These are phyloP conservation scores for Colletotrichum trifolii DNA, from an alignment of 2,329 filamentous ascomycete species.

Conservation along the genomic window DNA sequence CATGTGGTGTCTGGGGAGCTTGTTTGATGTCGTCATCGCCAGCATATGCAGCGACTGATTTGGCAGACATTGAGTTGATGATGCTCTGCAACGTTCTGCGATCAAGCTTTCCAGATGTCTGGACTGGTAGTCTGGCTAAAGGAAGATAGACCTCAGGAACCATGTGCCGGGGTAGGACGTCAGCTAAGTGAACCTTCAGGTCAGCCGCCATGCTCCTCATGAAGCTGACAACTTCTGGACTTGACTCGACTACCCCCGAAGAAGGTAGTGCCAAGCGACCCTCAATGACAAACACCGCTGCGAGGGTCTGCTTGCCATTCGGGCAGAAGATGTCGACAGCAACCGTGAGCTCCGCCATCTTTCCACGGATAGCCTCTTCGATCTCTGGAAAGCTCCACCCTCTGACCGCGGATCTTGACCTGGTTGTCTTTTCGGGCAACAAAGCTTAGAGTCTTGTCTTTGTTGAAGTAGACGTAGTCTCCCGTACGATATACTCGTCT, in stretches of 20 bases:
- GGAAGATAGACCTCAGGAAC: slow-evolving; percentile 19
- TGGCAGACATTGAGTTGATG: slow-evolving; percentile 16
- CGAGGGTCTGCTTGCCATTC: slow-evolving; percentile 14
- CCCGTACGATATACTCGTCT: slow-evolving; percentile 58
- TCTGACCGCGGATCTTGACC: slow-evolving; percentile 63
- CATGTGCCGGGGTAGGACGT: slow-evolving; percentile 18
- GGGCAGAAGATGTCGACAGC: slow-evolving; percentile 26
- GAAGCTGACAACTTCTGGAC: neutral
- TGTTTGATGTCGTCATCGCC: neutral
- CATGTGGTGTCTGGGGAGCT: neutral
- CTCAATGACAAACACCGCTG: slow-evolving; percentile 5
- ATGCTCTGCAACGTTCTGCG: neutral
- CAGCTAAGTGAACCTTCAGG: neutral
- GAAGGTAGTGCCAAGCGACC: neutral
- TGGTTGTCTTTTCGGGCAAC: slow-evolving; percentile 63
- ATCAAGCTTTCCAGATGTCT: slow-evolving; percentile 24
- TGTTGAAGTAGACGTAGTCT: slow-evolving; percentile 57
- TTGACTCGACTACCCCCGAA: neutral
- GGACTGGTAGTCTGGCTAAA: neutral
- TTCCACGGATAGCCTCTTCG: slow-evolving; percentile 19
- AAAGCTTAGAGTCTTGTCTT: slow-evolving; percentile 54
- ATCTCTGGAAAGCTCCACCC: slow-evolving; percentile 53
- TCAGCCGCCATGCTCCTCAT: slow-evolving; percentile 5
- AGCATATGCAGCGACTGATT: slow-evolving; percentile 5
- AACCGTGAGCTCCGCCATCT: neutral